Evolutionary conservation across 352 stramenopile genomes (phyloP).

Genomic region (Globisporangium spiculum): DNA sequence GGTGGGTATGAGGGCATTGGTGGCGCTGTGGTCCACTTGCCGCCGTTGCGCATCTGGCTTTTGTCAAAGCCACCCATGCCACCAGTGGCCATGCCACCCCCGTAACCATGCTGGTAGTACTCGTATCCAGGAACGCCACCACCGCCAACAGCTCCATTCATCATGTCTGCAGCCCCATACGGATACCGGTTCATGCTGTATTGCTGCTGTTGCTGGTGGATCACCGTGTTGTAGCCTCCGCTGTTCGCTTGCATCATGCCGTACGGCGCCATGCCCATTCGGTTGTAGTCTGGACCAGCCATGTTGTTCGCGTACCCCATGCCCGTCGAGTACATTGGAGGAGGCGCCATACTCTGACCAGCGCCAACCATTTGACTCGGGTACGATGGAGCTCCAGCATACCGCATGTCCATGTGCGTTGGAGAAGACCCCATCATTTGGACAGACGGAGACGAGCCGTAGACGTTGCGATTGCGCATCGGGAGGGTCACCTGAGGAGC

Average conservation of each 20-base stretch:
- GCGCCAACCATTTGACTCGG: slow-evolving; percentile 25
- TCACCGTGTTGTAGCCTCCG: slow-evolving; percentile 26
- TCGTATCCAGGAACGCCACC: slow-evolving; percentile 35
- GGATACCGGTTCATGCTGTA: slow-evolving; percentile 46
- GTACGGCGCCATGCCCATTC: slow-evolving; percentile 28
- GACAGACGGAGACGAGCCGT: slow-evolving; percentile 25
- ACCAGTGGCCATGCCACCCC: slow-evolving; percentile 13
- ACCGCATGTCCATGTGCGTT: slow-evolving; percentile 18
- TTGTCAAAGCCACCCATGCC: slow-evolving; percentile 51
- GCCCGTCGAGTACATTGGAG: slow-evolving; percentile 24
- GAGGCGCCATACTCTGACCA: slow-evolving; percentile 19
- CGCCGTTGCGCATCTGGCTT: slow-evolving; percentile 39
- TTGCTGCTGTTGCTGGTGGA: slow-evolving; percentile 34
- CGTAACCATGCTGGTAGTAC: slow-evolving; percentile 33
- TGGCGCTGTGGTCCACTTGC: slow-evolving; percentile 67
- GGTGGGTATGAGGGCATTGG: slow-evolving; percentile 76
- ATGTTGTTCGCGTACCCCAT: slow-evolving; percentile 34
- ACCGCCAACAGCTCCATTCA: slow-evolving; percentile 6
- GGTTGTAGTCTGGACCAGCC: slow-evolving; percentile 19
- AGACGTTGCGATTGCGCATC: slow-evolving; percentile 46
- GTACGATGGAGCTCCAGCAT: slow-evolving; percentile 6
- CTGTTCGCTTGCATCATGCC: slow-evolving; percentile 14
- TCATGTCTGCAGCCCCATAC: slow-evolving; percentile 31
- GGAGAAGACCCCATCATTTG: slow-evolving; percentile 21
- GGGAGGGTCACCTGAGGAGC: slow-evolving; percentile 57